Evolutionary conservation across 495 filamentous ascomycete species (phyloP), one percentile per base, ranked within the genome.

Genomic region (Annulohypoxylon nitens): DNA sequence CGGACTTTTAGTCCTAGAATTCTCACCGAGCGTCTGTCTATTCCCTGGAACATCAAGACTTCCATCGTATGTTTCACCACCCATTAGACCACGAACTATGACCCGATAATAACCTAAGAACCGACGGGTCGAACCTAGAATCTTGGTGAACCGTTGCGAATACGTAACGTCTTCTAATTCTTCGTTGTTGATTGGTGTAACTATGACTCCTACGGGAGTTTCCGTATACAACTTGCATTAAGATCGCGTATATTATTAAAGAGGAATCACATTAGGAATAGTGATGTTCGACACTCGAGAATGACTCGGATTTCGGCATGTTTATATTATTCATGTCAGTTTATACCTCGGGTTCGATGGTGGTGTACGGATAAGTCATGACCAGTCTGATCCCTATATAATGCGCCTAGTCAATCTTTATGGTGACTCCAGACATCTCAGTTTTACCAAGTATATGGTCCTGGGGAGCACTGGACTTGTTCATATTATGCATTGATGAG

Each of bases 21-120:
- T 51, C 20, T 51, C 23, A 26, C 23, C 18, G 20, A 51, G 48
- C 18, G 18, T 12, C 20, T 26, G 10, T 51, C 23, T 26, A 23
- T 51, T 51, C 23, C 48, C 11, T 51, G 48, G 48, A 26, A 12
- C 18, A 26, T 11, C 25, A 20, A 51, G 10, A 26, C 18, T 25
- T 26, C 18, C 11, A 51, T 51, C 48, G 48, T 51, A 51, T 51
- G 48, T 51, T 51, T 51, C 48, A 51, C 48, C 25, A 51, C 9
- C 9, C 48, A 51, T 26, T 51, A 23, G 48, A 7, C 23, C 6
- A 25, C 18, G 48, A 51, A 26, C 48, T 51, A 51, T 51, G 48
- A 25, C 48, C 23, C 48, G 48, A 51, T 25, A 20, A 25, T 51
- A 51, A 51, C 48, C 48, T 51, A 51, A 51, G 48, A 26, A 26